These are phyloP conservation scores for Aspergillus intermedius DNA, from an alignment of 2,329 filamentous ascomycete species.

Conservation along the genomic window DNA sequence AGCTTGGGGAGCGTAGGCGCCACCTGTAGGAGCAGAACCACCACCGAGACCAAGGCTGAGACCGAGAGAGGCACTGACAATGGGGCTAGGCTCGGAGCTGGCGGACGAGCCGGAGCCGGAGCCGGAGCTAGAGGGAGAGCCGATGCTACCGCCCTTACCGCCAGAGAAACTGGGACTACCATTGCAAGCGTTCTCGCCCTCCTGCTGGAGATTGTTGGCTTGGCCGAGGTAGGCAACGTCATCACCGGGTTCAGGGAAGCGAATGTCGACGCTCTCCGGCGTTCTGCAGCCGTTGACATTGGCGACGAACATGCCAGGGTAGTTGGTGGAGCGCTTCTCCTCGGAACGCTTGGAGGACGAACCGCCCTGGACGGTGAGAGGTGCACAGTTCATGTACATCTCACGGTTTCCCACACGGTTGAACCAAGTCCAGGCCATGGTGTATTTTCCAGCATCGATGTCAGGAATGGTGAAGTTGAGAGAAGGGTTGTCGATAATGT, in stretches of 20 bases:
- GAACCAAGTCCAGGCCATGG: slow-evolving; percentile 89
- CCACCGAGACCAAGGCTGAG: slow-evolving; percentile 6
- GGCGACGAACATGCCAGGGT: slow-evolving; percentile 70
- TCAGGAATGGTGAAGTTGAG: slow-evolving; percentile 68
- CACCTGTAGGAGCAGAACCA: slow-evolving; percentile 14
- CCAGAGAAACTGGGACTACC: slow-evolving; percentile 29
- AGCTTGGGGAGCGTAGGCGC: slow-evolving; percentile 13
- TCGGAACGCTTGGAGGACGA: slow-evolving; percentile 38
- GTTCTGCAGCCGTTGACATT: slow-evolving; percentile 62
- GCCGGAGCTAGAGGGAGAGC: slow-evolving; percentile 11
- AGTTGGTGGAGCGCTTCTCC: slow-evolving; percentile 50
- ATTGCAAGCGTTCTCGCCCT: slow-evolving; percentile 22
- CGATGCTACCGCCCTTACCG: slow-evolving; percentile 8
- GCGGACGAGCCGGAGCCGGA: slow-evolving; percentile 22
- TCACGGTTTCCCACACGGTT: slow-evolving; percentile 90
- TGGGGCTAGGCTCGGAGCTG: slow-evolving; percentile 4
- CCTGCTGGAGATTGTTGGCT: slow-evolving; percentile 27
- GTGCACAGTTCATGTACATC: slow-evolving; percentile 96
- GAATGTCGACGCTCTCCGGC: slow-evolving; percentile 49
- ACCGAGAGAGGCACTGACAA: slow-evolving; percentile 1
- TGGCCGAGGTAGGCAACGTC: slow-evolving; percentile 48
- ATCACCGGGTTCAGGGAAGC: slow-evolving; percentile 63
- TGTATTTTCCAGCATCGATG: slow-evolving; percentile 68
- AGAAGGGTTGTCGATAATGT: slow-evolving; percentile 41
- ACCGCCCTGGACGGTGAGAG: slow-evolving; percentile 56